Evolutionary conservation across 2,329 filamentous ascomycete species (phyloP).

Genomic region (Neonectria coccinea): DNA sequence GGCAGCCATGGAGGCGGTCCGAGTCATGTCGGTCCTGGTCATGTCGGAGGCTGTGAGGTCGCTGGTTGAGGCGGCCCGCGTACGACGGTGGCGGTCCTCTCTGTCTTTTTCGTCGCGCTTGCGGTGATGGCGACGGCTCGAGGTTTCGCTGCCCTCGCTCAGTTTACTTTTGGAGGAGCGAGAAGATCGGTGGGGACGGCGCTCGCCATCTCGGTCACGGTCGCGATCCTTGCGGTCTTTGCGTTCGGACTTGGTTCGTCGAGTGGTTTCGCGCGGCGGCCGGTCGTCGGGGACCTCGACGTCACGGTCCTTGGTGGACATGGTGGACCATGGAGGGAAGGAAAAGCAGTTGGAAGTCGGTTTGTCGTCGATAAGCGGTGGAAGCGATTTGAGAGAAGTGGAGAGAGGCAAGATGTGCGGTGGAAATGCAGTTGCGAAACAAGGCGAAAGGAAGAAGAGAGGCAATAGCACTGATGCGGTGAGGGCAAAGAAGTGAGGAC

Average conservation of each 20-base stretch:
- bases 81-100: constrained; percentile 49
- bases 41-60: constrained; percentile 63
- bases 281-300: constrained; percentile 53
- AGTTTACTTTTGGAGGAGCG: constrained; percentile 57
- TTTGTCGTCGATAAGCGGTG: constrained; percentile 14
- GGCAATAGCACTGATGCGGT: constrained; percentile 12
- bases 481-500: constrained; percentile 13
- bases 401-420: constrained; percentile 11
- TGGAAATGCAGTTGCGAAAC: constrained; percentile 14
- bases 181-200: constrained; percentile 54
- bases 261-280: constrained; percentile 55
- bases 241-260: constrained; percentile 55
- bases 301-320: constrained; percentile 58
- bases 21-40: constrained; percentile 56
- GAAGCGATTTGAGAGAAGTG: constrained; percentile 27
- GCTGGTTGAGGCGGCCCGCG: constrained; percentile 55
- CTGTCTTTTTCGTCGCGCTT: constrained; percentile 48
- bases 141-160: constrained; percentile 56
- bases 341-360: neutral
- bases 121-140: constrained; percentile 49
- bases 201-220: constrained; percentile 51
- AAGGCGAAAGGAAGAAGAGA: constrained; percentile 22
- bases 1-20: constrained; percentile 50
- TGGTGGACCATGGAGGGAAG: constrained; percentile 48
- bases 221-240: constrained; percentile 52